Evolutionary conservation across 306 rosid genomes (phyloP).

Genomic region (Dryas alaskensis): DNA sequence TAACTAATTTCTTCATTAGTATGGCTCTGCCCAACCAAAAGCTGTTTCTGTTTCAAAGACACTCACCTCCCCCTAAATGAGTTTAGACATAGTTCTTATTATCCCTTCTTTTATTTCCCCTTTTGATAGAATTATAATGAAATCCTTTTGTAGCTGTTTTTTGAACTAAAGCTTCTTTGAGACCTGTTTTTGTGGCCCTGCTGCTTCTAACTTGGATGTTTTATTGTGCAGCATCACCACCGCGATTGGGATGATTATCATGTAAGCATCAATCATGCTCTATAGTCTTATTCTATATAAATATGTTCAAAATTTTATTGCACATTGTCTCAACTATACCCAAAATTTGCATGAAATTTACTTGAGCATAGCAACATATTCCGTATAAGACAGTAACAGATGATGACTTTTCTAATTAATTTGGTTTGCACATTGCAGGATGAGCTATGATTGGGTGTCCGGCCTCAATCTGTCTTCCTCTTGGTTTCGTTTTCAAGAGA

Average conservation of each 20-base stretch:
- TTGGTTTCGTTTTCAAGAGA: neutral
- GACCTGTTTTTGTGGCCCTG: neutral
- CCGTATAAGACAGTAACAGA: neutral
- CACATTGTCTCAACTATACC: neutral
- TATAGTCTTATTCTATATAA: too few relatives aligned
- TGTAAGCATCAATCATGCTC: conserved; percentile 39
- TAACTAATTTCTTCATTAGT: too few relatives aligned
- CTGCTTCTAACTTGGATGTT: conserved; percentile 15
- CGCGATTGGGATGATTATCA: conserved; percentile 61
- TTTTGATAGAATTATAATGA: neutral
- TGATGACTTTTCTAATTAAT: neutral
- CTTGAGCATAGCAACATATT: too few relatives aligned
- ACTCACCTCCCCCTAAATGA: neutral
- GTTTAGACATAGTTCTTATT: neutral
- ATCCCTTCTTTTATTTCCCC: neutral
- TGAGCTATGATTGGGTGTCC: conserved; percentile 50
- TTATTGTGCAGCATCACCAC: conserved; percentile 48
- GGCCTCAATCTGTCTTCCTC: neutral
- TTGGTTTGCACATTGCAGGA: conserved; percentile 54
- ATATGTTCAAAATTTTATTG: neutral
- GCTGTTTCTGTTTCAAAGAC: neutral
- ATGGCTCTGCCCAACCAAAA: neutral
- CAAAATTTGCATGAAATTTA: neutral
- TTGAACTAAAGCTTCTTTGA: neutral
- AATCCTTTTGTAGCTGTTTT: neutral